Percentiles rank a stretch among this genome's conserved stretches.
Evolutionary conservation across 306 rosid species (phyloP).

Genomic region (Cyamopsis tetragonoloba): DNA sequence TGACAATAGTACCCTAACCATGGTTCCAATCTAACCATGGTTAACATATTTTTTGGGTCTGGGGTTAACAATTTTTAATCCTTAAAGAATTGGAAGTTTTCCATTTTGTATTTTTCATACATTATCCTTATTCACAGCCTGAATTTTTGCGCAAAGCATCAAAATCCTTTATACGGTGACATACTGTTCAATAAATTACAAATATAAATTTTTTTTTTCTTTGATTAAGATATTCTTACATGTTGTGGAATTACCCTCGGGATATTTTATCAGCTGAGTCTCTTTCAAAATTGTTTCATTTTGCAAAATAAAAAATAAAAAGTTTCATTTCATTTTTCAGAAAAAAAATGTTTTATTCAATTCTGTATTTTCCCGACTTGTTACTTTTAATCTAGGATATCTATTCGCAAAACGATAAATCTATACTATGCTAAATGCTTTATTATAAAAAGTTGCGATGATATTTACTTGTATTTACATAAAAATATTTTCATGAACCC

Average conservation of each 20-base stretch:
- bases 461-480: no score
- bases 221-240: neutral
- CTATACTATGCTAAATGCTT: no score
- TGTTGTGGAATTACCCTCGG: neutral
- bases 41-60: constrained; percentile 13
- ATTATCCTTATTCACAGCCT: neutral
- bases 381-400: no score
- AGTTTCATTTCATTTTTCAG: no score
- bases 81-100: neutral
- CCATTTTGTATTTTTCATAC: neutral
- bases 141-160: neutral
- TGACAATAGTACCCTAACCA: constrained; percentile 39
- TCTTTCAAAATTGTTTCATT: no score
- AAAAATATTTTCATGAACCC: no score
- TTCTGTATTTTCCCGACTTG: no score
- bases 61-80: neutral
- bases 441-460: no score
- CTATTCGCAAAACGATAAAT: no score
- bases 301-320: no score
- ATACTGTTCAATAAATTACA: neutral
- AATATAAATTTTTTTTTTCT: neutral
- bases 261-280: no score
- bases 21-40: constrained; percentile 62
- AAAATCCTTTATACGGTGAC: neutral
- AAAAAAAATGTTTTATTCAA: no score